Evolutionary conservation across 106 monocot species (phyloP).

Genomic region (Alisma plantagoaquatica): DNA sequence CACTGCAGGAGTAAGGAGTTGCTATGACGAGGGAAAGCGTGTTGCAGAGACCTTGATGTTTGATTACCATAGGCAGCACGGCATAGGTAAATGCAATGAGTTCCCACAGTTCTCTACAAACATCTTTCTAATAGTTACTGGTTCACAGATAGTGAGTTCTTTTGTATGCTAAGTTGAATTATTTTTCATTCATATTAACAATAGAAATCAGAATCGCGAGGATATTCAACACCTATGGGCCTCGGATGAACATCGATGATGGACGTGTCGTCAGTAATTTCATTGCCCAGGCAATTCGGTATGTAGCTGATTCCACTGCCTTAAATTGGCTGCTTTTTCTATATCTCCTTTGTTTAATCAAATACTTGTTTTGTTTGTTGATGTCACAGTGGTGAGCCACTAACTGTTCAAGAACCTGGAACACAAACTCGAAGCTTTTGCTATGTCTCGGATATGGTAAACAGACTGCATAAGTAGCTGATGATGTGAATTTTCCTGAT

Average conservation of each 20-base stretch:
- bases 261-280: constrained; percentile 98
- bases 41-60: constrained; percentile 29
- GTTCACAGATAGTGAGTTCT: too few relatives aligned
- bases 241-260: constrained; percentile 98
- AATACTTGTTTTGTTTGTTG: too few relatives aligned
- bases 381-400: constrained; percentile 63
- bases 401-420: constrained; percentile 90
- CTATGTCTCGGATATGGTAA: constrained; percentile 96
- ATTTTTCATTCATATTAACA: not conserved
- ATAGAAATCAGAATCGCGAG: constrained; percentile 93
- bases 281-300: constrained; percentile 95
- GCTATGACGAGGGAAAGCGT: constrained; percentile 31
- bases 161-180: too few relatives aligned
- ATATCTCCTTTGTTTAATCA: too few relatives aligned
- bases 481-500: not conserved
- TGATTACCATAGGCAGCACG: constrained; percentile 27
- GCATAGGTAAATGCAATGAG: constrained; percentile 21
- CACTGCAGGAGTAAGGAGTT: constrained; percentile 22
- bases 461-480: not conserved
- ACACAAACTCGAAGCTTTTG: constrained; percentile 98
- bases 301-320: too few relatives aligned
- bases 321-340: too few relatives aligned
- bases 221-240: constrained; percentile 99
- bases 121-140: too few relatives aligned
- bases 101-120: too few relatives aligned